A percentile compares a stretch with the other conserved stretches of the same genome.
These are phyloP conservation scores for Phyllosticta citrichinensis DNA, from an alignment of 2,329 filamentous ascomycete genomes.

Conservation along the genomic window DNA sequence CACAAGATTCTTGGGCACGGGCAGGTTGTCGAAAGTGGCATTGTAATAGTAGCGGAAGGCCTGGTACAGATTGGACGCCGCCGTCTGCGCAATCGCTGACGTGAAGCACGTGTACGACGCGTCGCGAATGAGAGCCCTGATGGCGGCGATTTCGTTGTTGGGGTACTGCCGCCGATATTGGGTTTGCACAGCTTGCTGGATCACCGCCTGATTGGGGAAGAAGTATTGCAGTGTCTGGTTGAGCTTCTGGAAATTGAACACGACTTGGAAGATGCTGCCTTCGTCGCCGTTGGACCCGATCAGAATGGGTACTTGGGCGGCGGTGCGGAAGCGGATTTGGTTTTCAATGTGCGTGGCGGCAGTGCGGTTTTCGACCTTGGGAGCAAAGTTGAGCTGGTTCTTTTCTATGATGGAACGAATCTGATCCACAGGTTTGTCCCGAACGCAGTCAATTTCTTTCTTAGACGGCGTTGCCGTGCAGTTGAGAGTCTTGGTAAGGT, in stretches of 20 bases:
- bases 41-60: constrained; percentile 57
- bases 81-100: constrained; percentile 40
- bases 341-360: constrained; percentile 30
- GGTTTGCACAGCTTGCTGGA: not conserved
- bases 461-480: constrained; percentile 40
- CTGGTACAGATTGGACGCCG: constrained; percentile 26
- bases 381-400: not conserved
- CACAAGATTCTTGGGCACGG: not conserved
- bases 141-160: constrained; percentile 16
- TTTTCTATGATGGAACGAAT: constrained; percentile 36
- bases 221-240: not conserved
- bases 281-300: constrained; percentile 57
- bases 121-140: constrained; percentile 42
- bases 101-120: constrained; percentile 47
- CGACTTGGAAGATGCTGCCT: constrained; percentile 43
- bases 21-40: constrained; percentile 23
- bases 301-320: constrained; percentile 55
- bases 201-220: not conserved
- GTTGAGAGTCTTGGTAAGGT: constrained; percentile 17
- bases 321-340: constrained; percentile 44
- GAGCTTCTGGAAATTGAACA: not conserved
- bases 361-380: constrained; percentile 24
- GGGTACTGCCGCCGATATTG: constrained; percentile 17
- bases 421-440: constrained; percentile 46
- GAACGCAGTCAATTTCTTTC: constrained; percentile 40